Conservation (phyloP, 1,284 basidiomycete genomes). For the Stygiomarasmius scandens region DNA sequence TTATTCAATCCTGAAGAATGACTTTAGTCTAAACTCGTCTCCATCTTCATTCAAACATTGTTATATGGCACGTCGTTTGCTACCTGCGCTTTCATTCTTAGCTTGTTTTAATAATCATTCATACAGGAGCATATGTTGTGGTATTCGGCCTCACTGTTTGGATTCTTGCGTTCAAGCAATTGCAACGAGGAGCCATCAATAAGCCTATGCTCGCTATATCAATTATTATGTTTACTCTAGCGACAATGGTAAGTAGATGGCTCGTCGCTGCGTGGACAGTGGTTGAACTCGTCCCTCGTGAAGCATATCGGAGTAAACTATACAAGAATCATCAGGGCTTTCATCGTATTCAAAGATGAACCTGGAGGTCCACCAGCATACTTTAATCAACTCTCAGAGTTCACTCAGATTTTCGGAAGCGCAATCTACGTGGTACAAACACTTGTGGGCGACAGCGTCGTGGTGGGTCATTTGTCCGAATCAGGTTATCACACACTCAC, state of each 20-base stretch:
- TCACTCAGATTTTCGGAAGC: slow-evolving; percentile 31
- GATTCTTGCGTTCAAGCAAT: slow-evolving; percentile 24
- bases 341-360: slow-evolving; percentile 21
- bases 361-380: slow-evolving; percentile 22
- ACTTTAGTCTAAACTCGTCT: slow-evolving; percentile 24
- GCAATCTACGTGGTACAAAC: slow-evolving; percentile 34
- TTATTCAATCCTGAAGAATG: too few species aligned
- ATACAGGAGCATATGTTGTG: slow-evolving; percentile 26
- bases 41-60: slow-evolving; percentile 24
- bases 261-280: neutral
- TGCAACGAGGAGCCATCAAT: slow-evolving; percentile 20
- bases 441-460: slow-evolving; percentile 34
- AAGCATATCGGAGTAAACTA: slow-evolving; percentile 31
- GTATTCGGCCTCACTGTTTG: slow-evolving; percentile 28
- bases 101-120: neutral
- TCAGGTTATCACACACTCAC: neutral
- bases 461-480: slow-evolving; percentile 21
- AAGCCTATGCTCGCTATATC: slow-evolving; percentile 26
- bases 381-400: slow-evolving; percentile 30
- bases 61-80: slow-evolving; percentile 17
- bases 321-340: slow-evolving; percentile 24
- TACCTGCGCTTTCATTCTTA: neutral
- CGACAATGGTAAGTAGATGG: slow-evolving; percentile 28
- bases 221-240: slow-evolving; percentile 28
- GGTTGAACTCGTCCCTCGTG: neutral